These are phyloP conservation scores for Aureobasidium sp. DNA, from an alignment of 2,329 filamentous ascomycete genomes.

Conservation along the genomic window DNA sequence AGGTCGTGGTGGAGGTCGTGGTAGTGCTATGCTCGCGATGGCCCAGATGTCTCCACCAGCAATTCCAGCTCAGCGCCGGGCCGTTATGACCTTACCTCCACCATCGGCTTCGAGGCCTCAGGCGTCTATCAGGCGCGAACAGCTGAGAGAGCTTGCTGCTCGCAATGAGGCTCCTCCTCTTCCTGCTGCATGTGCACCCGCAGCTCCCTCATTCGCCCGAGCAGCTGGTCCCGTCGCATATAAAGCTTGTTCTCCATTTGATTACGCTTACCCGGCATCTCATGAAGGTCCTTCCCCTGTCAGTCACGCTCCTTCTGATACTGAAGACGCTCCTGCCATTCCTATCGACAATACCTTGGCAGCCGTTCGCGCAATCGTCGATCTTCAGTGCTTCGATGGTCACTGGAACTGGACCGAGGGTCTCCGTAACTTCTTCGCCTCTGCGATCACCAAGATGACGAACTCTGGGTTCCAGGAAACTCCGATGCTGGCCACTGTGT, in stretches of 20 bases:
- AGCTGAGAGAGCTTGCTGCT: too few relatives aligned
- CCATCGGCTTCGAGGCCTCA: too few relatives aligned
- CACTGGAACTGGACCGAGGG: slow-evolving; percentile 37
- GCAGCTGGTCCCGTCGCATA: background rate
- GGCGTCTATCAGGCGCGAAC: too few relatives aligned
- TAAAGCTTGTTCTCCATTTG: too few relatives aligned
- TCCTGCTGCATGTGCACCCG: background rate
- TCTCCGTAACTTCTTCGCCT: slow-evolving; percentile 20
- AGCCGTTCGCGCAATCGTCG: slow-evolving; percentile 39
- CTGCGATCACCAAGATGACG: slow-evolving; percentile 6
- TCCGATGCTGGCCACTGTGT: slow-evolving; percentile 25
- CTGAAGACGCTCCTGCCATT: background rate
- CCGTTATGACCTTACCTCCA: too few relatives aligned
- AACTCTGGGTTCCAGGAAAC: slow-evolving; percentile 12
- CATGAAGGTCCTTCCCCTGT: background rate
- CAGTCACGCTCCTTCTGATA: background rate
- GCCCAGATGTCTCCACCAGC: background rate
- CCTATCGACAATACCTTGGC: slow-evolving; percentile 10
- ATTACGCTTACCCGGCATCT: background rate
- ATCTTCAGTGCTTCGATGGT: slow-evolving; percentile 49
- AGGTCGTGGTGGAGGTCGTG: background rate
- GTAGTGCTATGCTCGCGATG: background rate
- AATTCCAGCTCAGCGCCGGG: background rate
- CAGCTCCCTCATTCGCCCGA: background rate
- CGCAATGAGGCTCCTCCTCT: too few relatives aligned